A percentile compares a stretch with the other conserved stretches of the same genome.
phyloP scores from a whole-genome alignment of 1,139 yeast genomes.

The Taphrina populina region DNA sequence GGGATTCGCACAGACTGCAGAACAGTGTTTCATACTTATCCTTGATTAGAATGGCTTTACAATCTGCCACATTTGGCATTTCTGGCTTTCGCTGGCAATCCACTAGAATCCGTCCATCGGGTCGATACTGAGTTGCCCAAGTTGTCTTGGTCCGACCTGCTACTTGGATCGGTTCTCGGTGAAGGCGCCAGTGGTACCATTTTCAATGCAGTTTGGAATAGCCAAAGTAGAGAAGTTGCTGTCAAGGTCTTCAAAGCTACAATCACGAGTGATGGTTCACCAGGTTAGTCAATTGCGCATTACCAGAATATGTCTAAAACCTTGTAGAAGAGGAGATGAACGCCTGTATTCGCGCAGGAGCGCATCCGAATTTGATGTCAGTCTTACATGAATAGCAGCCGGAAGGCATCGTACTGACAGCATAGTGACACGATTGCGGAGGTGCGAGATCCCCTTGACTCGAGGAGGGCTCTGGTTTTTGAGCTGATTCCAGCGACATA shows the following conservation, averaged over 20 bases:
- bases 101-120: too few relatives aligned
- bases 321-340: slow-evolving; percentile 8
- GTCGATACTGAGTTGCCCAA: not conserved
- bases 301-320: not conserved
- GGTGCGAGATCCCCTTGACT: not conserved
- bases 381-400: not conserved
- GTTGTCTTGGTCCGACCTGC: slow-evolving; percentile 1
- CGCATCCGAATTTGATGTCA: slow-evolving; percentile 22
- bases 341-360: slow-evolving; percentile 25
- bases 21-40: not conserved
- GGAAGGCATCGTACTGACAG: too few relatives aligned
- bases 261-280: slow-evolving; percentile 26
- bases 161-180: slow-evolving; percentile 1
- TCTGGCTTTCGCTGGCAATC: slow-evolving; percentile 28
- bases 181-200: slow-evolving; percentile 26
- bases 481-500: slow-evolving; percentile 17
- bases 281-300: not conserved
- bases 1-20: not conserved
- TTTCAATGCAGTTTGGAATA: not conserved
- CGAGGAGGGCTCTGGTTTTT: slow-evolving; percentile 8
- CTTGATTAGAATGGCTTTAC: slow-evolving; percentile 7
- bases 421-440: slow-evolving; percentile 9
- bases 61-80: slow-evolving; percentile 16
- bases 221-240: slow-evolving; percentile 1
- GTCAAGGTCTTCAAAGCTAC: slow-evolving; percentile 23